Evolutionary conservation across 805 yeast species (phyloP), one percentile per base, ranked within the genome.

Genomic region (Hanseniaspora thailandica): DNA sequence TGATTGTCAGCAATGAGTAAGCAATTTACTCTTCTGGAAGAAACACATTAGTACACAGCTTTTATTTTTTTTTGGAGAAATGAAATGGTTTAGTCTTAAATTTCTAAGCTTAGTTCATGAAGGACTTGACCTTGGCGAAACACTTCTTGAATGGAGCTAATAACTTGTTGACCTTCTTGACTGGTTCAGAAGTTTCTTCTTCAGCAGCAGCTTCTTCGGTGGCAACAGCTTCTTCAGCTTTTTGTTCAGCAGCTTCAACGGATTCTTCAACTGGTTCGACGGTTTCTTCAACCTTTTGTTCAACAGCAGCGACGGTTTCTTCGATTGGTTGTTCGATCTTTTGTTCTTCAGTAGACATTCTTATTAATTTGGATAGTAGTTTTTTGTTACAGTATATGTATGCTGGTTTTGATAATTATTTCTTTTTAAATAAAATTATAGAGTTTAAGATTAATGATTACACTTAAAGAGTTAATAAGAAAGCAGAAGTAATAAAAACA

Each of bases 151-250:
- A 49, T 45, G 41, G 28, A 43, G 47, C 45, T 34, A 35, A 36
- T 2, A 47, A 15, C 35, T 46, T 47, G 55, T 38, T 39, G 23
- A 49, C 48, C 54, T 54, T 34, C 46, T 41, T 44, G 36, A 40
- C 43, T 25, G 17, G 38, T 38, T 47, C 45, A 38, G 41, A 10
- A 38, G 22, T 25, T 30, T 46, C 44, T 46, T 54, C 35, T n/a
- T n/a, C n/a, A 50, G 54, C 35, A 55, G 47, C 46, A 51, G 36
- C 52, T 55, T 56, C 60, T 57, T 58, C 56, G 56, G 51, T 34
- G 49, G 51, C 20, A 47, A 52, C 48, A 55, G 51, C 58, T 36
- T 55, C 54, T 53, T 55, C 54, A 28, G 45, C 41, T 30, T 31
- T 22, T 28, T 34, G 20, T 26, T 54, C 54, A 12, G 49, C 51